These are phyloP conservation scores for Filosporella fistucella DNA, from an alignment of 495 filamentous ascomycete species.

Conservation along the genomic window DNA sequence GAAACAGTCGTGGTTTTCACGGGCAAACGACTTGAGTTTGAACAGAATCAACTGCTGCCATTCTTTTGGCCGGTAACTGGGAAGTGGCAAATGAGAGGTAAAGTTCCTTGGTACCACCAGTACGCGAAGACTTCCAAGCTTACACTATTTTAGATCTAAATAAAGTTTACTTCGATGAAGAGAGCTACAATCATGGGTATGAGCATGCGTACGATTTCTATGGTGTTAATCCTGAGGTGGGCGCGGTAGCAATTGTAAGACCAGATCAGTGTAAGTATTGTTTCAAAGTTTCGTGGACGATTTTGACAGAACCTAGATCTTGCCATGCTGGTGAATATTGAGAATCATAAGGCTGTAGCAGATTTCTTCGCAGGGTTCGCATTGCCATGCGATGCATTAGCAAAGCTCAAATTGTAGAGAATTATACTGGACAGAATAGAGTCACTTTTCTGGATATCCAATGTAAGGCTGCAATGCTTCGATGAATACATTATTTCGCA, in stretches of 20 bases:
- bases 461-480: too few relatives aligned
- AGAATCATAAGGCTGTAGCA: slow-evolving; percentile 31
- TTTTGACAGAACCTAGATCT: slow-evolving; percentile 24
- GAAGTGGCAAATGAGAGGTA: slow-evolving; percentile 56
- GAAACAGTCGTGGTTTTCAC: slow-evolving; percentile 42
- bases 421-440: too few relatives aligned
- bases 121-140: neutral
- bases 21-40: slow-evolving; percentile 45
- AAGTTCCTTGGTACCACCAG: neutral
- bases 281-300: neutral
- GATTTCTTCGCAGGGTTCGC: slow-evolving; percentile 31
- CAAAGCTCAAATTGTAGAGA: too few relatives aligned
- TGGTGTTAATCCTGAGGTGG: slow-evolving; percentile 47
- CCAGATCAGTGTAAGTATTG: slow-evolving; percentile 61
- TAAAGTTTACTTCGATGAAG: slow-evolving; percentile 64
- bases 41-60: slow-evolving; percentile 53
- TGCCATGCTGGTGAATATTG: slow-evolving; percentile 17
- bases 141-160: slow-evolving; percentile 47
- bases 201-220: slow-evolving; percentile 60
- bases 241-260: slow-evolving; percentile 55
- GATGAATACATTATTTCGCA: too few relatives aligned
- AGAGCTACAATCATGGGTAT: slow-evolving; percentile 60
- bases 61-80: slow-evolving; percentile 57
- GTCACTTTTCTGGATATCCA: too few relatives aligned
- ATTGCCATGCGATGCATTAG: too few relatives aligned